Evolutionary conservation across 2,329 filamentous ascomycete genomes (phyloP).

Genomic region (Dendrostoma leiphaemia): DNA sequence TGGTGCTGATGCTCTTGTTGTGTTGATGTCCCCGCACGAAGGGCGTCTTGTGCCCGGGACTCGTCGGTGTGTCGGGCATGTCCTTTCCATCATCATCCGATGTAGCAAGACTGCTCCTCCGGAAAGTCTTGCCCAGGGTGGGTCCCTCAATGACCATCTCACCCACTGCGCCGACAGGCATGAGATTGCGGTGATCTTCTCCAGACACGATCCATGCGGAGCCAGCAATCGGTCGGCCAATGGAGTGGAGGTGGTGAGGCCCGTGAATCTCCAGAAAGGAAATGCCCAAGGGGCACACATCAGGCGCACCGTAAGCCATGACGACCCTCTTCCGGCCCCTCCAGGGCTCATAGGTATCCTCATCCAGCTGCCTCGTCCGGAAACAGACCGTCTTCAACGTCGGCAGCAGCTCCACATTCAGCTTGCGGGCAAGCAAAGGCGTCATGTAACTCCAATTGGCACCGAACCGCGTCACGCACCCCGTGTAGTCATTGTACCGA

Average conservation of each 20-base stretch:
- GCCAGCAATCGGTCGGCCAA: conserved; percentile 47
- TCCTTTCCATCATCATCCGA: conserved; percentile 7
- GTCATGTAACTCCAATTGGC: conserved; percentile 56
- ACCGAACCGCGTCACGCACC: conserved; percentile 47
- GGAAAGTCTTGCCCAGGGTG: conserved; percentile 36
- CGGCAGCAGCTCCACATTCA: conserved; percentile 35
- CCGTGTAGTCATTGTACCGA: conserved; percentile 46
- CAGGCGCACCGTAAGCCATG: conserved; percentile 50
- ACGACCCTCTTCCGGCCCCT: conserved; percentile 43
- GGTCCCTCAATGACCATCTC: conserved; percentile 54
- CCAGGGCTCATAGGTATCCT: conserved; percentile 48
- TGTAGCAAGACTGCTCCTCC: conserved; percentile 3
- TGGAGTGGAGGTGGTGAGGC: conserved; percentile 36
- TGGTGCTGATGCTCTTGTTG: conserved; percentile 21
- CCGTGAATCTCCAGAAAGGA: conserved; percentile 43
- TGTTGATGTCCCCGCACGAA: conserved; percentile 21
- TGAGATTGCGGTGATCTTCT: conserved; percentile 46
- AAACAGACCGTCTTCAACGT: conserved; percentile 42
- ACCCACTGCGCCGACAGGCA: conserved; percentile 48
- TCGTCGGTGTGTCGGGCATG: conserved; percentile 26
- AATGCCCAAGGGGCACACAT: conserved; percentile 50
- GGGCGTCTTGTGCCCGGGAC: conserved; percentile 28
- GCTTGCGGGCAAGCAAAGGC: conserved; percentile 52
- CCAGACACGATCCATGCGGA: conserved; percentile 53
- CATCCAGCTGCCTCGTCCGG: conserved; percentile 48